Base-by-base conservation (phyloP, 2,329 filamentous ascomycete genomes). In the Nectriaceae sp. region DNA sequence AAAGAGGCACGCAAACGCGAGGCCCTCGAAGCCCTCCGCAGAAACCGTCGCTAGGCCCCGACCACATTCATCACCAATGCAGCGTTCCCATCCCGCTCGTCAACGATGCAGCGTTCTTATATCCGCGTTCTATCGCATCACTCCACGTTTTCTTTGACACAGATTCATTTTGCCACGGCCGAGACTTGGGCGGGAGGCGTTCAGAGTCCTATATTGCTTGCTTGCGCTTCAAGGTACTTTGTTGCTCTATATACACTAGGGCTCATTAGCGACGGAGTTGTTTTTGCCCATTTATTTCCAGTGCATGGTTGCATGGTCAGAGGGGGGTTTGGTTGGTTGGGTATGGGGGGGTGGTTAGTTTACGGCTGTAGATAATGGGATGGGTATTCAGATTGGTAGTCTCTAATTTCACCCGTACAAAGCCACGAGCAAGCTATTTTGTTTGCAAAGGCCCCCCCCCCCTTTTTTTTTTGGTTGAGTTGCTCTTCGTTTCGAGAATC, bases 1-100 rank as follows among this genome's bases (percentile, higher is more conserved):
- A 88, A 88, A 67, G 76, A 83, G 57, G 79, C 80, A 55, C 70
- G 72, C 26, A 79, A 74, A 59, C 73, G 71, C 19, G 65, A 70
- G 49, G 69, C 66, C 3, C 55, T 75, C 4, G 73, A 74, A 33
- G 59, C 67, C 22, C 54, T 68, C 24, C 63, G 69, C 11, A 59
- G 60, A 40, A 62, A 60, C 46, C 64, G 66, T 42, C 61, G 59
- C 50, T 68, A 46, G 53, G 40, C 36, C 16, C 20, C 36, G 40
- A 21, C 42, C 16, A 20, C 20, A 35, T 29, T 24, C 29, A 21
- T 35, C 31, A 33, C 38, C 26, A 16, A 29, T 38, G 11, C 26
- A 42, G 13, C 26, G 18, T 24, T 43, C 39, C 44, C 24, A 10
- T 36, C n/a, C 40, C 22, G 15, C 16, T 37, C 16, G 5, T 19